Conservation (phyloP, 495 filamentous ascomycete species). For the Clavariopsis aquatica region DNA sequence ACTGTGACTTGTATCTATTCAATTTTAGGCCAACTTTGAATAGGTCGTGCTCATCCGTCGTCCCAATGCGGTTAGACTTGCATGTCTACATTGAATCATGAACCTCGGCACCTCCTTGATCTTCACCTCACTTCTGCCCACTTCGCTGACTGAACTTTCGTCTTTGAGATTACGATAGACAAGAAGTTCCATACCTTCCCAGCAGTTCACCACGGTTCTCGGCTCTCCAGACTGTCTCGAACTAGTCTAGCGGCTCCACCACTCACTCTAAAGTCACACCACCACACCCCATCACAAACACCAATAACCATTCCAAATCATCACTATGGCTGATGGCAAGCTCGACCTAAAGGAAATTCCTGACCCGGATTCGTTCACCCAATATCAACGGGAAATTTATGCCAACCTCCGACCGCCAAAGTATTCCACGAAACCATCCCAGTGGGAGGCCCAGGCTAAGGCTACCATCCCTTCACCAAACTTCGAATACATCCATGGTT, state of each 20-base stretch:
- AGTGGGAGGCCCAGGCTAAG: conserved; percentile 35
- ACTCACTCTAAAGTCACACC: neutral
- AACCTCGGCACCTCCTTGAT: neutral
- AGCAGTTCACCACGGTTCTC: no score
- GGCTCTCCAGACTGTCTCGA: no score
- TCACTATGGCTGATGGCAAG: conserved; percentile 8
- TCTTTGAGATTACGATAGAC: no score
- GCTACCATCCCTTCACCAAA: conserved; percentile 26
- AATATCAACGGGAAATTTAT: conserved; percentile 37
- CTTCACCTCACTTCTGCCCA: neutral
- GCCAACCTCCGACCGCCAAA: conserved; percentile 26
- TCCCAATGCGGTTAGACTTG: neutral
- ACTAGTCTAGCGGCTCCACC: neutral
- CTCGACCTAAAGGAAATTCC: conserved; percentile 8
- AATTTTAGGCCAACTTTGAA: no score
- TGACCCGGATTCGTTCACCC: conserved; percentile 18
- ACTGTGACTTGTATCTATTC: no score
- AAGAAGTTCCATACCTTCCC: no score
- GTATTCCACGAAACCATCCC: conserved; percentile 34
- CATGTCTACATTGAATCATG: neutral
- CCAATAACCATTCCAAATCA: neutral
- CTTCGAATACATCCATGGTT: conserved; percentile 33
- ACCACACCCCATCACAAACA: neutral
- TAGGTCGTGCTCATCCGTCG: neutral
- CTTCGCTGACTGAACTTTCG: neutral